Evolutionary conservation across 1,284 basidiomycete species (phyloP).

Genomic region (Trametes versicolor): DNA sequence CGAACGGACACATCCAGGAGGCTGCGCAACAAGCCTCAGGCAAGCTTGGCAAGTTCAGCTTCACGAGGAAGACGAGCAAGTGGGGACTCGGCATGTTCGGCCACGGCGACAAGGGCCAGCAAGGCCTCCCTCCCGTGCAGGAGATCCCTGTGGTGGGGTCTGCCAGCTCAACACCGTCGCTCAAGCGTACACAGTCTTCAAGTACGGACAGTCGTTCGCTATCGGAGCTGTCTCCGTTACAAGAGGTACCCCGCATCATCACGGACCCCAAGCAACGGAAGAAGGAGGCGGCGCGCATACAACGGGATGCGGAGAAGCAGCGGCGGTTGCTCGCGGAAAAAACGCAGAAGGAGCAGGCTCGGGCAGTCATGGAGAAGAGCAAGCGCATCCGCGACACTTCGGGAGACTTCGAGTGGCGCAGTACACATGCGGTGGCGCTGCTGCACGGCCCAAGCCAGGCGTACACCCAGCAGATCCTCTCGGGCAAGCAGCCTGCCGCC

Average conservation of each 20-base stretch:
- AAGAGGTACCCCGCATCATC: constrained; percentile 44
- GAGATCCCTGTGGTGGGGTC: constrained; percentile 63
- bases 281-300: constrained; percentile 89
- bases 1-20: constrained; percentile 33
- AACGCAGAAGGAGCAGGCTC: constrained; percentile 84
- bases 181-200: constrained; percentile 89
- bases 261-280: constrained; percentile 86
- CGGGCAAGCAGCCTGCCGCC: constrained; percentile 57
- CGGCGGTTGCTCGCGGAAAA: constrained; percentile 83
- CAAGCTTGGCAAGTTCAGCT: constrained; percentile 66
- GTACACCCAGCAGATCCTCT: constrained; percentile 47
- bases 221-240: constrained; percentile 58
- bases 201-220: constrained; percentile 76
- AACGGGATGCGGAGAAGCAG: constrained; percentile 89
- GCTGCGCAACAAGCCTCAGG: constrained; percentile 49
- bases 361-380: constrained; percentile 96
- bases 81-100: constrained; percentile 81
- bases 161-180: constrained; percentile 66
- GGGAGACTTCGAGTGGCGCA: constrained; percentile 69
- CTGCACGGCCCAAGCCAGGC: constrained; percentile 35
- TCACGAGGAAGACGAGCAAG: constrained; percentile 73
- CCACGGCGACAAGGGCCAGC: constrained; percentile 68
- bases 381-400: constrained; percentile 69
- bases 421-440: constrained; percentile 49
- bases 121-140: constrained; percentile 77